phyloP scores from a whole-genome alignment of 805 yeast species.

The Wickerhamiella occidentalis region DNA sequence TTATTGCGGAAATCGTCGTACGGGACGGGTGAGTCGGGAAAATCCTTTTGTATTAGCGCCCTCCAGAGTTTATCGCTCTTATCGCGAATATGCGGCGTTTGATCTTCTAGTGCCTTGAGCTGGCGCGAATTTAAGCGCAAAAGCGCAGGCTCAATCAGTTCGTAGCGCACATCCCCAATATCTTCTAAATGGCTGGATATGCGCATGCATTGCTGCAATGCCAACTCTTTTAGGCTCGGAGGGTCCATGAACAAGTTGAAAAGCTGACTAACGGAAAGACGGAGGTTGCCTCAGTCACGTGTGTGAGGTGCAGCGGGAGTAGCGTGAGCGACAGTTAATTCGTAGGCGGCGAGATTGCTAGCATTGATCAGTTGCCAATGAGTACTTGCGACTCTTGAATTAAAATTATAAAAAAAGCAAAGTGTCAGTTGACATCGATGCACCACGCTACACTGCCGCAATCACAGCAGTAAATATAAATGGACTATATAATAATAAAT shows the following conservation, averaged over 20 bases:
- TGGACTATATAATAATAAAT: no score
- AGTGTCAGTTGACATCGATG: no score
- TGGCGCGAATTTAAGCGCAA: constrained; percentile 26
- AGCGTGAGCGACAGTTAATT: no score
- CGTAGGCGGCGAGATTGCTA: no score
- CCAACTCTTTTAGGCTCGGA: constrained; percentile 19
- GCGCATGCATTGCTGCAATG: constrained; percentile 18
- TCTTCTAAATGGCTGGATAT: constrained; percentile 23
- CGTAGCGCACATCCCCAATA: constrained; percentile 31
- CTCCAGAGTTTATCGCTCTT: constrained; percentile 29
- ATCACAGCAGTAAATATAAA: no score
- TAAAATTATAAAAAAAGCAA: no score
- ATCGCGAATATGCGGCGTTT: constrained; percentile 24
- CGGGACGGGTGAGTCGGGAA: constrained; percentile 27
- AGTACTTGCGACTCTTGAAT: no score
- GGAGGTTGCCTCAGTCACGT: not conserved
- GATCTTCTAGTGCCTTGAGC: constrained; percentile 25
- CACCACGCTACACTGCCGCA: no score
- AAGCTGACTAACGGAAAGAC: not conserved
- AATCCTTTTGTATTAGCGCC: constrained; percentile 24
- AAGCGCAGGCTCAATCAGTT: constrained; percentile 29
- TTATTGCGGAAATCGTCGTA: constrained; percentile 20
- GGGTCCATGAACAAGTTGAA: constrained; percentile 13
- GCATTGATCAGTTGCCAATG: no score
- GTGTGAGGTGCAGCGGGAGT: no score